A percentile compares a stretch with the other conserved stretches of the same genome.
Conservation (phyloP, 306 rosid species). For the Vigna mungo region DNA sequence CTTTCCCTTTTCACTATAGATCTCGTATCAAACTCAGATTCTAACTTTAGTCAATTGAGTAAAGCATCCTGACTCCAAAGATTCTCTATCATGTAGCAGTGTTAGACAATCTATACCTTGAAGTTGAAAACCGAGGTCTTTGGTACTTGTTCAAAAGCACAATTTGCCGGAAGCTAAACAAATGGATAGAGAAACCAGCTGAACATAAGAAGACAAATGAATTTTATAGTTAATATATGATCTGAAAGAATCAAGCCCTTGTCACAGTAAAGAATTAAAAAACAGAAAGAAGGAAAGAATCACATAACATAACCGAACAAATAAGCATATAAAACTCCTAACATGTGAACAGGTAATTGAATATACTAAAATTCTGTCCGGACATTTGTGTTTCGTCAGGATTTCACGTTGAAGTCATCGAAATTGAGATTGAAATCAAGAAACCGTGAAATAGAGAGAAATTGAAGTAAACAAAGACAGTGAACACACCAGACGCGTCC, state of each 20-base stretch:
- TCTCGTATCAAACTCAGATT: slow-evolving; percentile 59
- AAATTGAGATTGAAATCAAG: slow-evolving; percentile 42
- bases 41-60: slow-evolving; percentile 49
- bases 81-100: slow-evolving; percentile 49
- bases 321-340: slow-evolving; percentile 33
- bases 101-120: slow-evolving; percentile 49
- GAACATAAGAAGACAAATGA: slow-evolving; percentile 60
- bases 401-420: slow-evolving; percentile 59
- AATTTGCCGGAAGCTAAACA: slow-evolving; percentile 47
- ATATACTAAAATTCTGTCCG: slow-evolving; percentile 55
- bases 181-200: slow-evolving; percentile 56
- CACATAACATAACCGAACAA: background rate
- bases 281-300: background rate
- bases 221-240: slow-evolving; percentile 50
- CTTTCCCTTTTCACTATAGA: slow-evolving; percentile 50
- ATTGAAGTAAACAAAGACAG: slow-evolving; percentile 35
- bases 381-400: slow-evolving; percentile 45
- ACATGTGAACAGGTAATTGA: slow-evolving; percentile 61
- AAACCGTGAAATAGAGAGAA: slow-evolving; percentile 25
- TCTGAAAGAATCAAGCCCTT: slow-evolving; percentile 52
- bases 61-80: slow-evolving; percentile 50
- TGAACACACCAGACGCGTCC: slow-evolving; percentile 12
- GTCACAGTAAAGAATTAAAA: slow-evolving; percentile 2
- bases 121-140: slow-evolving; percentile 47
- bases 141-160: slow-evolving; percentile 59